Base-by-base conservation (phyloP, 257 asterid species). In the Capsicum chinense region DNA sequence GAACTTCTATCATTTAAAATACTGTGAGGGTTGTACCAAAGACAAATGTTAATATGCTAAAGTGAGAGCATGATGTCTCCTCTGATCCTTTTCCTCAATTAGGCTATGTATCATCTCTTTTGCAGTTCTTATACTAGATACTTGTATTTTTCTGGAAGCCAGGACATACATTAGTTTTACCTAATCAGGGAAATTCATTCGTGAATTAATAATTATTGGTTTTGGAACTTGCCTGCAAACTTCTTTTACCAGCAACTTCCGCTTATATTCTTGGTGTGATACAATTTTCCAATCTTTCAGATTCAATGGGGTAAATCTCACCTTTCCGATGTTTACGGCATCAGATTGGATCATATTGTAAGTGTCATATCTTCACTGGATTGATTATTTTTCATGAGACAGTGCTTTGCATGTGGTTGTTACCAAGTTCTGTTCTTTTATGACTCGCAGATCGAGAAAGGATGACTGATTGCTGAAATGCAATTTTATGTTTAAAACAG, bases 401-500 rank as follows among this genome's bases (percentile, higher is more conserved):
- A 4, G 44, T 60, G 67, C 71, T 71, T 56, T 83, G 88, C 83
- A 35, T 79, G 85, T 84, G 82, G n/a, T 80, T 87, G 79, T 85
- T 86, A 85, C 85, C 84, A 70, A 84, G 88, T 85, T 79, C 85
- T 87, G 78, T 85, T 66, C 86, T 71, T 85, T 71, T 64, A 82
- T 84, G 85, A 73, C 63, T 86, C 91, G 95, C 90, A 91, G 97
- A 92, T 91, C 85, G 87, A 82, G 79, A 86, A 93, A 88, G 91
- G 94, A 88, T 90, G 89, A 89, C 91, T 88, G 91, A 90, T 88
- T 86, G 92, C 92, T 94, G 88, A 91, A 86, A 88, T 95, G 89
- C 94, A 84, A 67, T 87, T 90, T 92, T 94, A 79, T 93, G 88
- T 92, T 58, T 93, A 93, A 88, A 87, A 93, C 99, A 97, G 99